Evolutionary conservation across 2,329 filamentous ascomycete species (phyloP).

Genomic region (Epichloe festucae): DNA sequence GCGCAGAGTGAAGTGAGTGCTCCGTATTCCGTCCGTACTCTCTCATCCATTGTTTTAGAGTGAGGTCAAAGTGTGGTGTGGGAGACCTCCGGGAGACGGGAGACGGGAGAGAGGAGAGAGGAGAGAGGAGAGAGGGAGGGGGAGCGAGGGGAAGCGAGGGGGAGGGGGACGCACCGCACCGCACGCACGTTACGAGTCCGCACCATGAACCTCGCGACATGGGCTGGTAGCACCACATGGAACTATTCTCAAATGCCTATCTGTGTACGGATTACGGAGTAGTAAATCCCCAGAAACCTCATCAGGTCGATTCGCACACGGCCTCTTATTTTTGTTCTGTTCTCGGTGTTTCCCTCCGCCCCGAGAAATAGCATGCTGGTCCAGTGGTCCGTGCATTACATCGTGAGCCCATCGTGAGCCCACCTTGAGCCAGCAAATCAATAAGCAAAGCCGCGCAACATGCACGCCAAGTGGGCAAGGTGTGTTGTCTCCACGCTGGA

Average conservation of each 20-base stretch:
- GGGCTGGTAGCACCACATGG: neutral
- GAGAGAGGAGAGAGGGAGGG: too few species aligned
- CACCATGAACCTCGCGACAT: neutral
- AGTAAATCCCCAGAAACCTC: neutral
- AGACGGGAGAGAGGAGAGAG: too few species aligned
- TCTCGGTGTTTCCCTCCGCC: neutral
- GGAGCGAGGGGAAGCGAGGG: too few species aligned
- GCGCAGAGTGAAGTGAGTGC: too few species aligned
- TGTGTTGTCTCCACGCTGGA: constrained; percentile 20
- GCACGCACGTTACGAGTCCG: too few species aligned
- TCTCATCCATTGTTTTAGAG: too few species aligned
- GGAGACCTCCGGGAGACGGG: too few species aligned
- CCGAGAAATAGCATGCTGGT: constrained; percentile 4
- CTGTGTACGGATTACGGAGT: too few species aligned
- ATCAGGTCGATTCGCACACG: neutral
- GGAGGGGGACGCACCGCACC: too few species aligned
- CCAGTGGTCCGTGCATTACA: constrained; percentile 14
- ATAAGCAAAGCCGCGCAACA: constrained; percentile 11
- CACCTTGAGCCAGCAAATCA: constrained; percentile 16
- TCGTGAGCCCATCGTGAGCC: constrained; percentile 7
- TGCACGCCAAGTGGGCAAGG: constrained; percentile 7
- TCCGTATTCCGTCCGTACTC: too few species aligned
- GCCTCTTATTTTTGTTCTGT: neutral
- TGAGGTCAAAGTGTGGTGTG: too few species aligned
- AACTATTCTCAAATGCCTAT: constrained; percentile 1